Percentiles rank a stretch among this genome's conserved stretches.
These are phyloP conservation scores for Triticum timopheevii DNA, from an alignment of 176 grass and related monocot species.

Conservation along the genomic window DNA sequence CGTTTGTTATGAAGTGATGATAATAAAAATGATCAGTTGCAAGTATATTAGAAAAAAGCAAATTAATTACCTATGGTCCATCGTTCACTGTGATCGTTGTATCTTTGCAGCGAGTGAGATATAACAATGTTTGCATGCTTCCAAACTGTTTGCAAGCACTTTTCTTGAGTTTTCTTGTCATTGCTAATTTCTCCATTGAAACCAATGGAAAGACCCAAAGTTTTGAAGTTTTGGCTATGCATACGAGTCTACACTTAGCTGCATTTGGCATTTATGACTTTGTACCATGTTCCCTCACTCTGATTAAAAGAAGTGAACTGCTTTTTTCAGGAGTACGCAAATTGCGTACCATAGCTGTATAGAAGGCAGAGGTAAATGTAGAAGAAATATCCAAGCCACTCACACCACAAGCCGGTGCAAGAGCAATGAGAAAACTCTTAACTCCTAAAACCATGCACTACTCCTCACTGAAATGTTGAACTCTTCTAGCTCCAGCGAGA, in stretches of 20 bases:
- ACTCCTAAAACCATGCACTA: not conserved
- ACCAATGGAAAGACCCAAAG: not conserved
- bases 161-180: not conserved
- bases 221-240: not conserved
- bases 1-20: not conserved
- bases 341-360: not conserved
- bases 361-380: not conserved
- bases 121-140: not conserved
- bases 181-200: not conserved
- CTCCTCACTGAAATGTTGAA: not conserved
- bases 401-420: not conserved
- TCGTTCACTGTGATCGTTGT: not conserved
- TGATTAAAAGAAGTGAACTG: not conserved
- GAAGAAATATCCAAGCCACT: not conserved
- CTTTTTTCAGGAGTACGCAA: not conserved
- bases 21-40: not conserved
- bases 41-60: not conserved
- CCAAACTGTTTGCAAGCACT: not conserved
- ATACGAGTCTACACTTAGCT: not conserved
- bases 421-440: not conserved
- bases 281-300: not conserved
- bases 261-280: not conserved
- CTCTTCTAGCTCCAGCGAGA: not conserved
- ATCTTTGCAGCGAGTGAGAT: not conserved
- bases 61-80: not conserved